Conservation (phyloP, 441 rosid species). For the Hura crepitans region DNA sequence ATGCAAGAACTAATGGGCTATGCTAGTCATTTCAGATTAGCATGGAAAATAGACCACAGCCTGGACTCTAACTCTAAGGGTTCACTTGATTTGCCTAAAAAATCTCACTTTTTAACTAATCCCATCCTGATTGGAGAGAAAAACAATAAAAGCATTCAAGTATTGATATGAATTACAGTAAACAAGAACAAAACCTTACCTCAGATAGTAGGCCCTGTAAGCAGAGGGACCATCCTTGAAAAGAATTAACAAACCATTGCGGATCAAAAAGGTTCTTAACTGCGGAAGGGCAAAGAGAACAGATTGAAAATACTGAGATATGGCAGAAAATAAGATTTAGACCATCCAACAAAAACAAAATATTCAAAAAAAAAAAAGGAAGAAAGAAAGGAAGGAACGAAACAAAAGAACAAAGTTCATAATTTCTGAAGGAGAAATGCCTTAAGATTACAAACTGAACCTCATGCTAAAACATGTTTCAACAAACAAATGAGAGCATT, state of each 20-base stretch:
- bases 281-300: conserved; percentile 28
- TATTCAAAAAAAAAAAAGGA: neutral
- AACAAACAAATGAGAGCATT: neutral
- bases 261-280: conserved; percentile 92
- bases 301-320: neutral
- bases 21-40: neutral
- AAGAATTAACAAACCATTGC: conserved; percentile 84
- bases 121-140: neutral
- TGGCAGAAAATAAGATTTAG: conserved; percentile 1
- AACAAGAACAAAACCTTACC: conserved; percentile 40
- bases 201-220: conserved; percentile 69
- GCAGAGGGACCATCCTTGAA: conserved; percentile 88
- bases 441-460: neutral
- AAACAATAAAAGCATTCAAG: neutral
- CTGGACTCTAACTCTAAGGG: neutral
- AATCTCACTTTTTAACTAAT: neutral
- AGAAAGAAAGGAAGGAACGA: too few species aligned
- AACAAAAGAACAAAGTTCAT: neutral
- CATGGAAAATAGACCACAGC: neutral
- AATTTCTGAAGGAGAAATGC: neutral
- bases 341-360: neutral
- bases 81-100: neutral
- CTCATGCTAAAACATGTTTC: neutral
- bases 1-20: neutral
- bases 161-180: conserved; percentile 2